Base-by-base conservation (phyloP, 106 monocot genomes). In the Posidonia australis region DNA sequence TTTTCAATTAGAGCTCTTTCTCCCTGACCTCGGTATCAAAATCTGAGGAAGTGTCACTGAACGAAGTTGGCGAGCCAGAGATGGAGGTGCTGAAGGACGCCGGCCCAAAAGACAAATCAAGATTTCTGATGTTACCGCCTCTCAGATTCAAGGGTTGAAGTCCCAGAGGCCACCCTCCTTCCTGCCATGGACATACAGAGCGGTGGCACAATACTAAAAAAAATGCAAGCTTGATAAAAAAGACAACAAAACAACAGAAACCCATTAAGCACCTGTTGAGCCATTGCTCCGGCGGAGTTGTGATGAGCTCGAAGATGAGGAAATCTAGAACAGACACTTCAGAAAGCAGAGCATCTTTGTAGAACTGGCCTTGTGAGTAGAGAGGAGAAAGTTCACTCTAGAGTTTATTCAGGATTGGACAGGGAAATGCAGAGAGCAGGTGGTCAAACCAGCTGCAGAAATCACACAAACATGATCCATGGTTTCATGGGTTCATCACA, bases 111-210 rank as follows among this genome's bases (percentile, higher is more conserved):
- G 73, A 77, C 10, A 77, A 52, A 51, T 64, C 74, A n/a, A 61
- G 25, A 28, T 45, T 70, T 54, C 81, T 70, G 0, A 30, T 27
- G 64, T 56, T 46, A 11, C 52, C 19, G 13, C 14, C 63, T 46
- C 63, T 64, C 46, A 46, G 14, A 48, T 77, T 74, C 73, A 77
- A 13, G 29, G 77, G 73, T 59, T 63, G 77, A 56, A 76, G 49
- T 0, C 82, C 74, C 48, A 82, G 77, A 58, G 82, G 82, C 82
- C 82, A 77, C 13, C 82, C 82, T 70, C 74, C 57, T 59, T 74
- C 77, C 74, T 82, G 75, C 13, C 43, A 25, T 46, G 1, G n/a
- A 62, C 18, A 36, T 14, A n/a, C n/a, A n/a, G n/a, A n/a, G n/a
- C n/a, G n/a, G n/a, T n/a, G n/a, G n/a, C n/a, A n/a, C n/a, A n/a